Evolutionary conservation across 139 green algal genomes (phyloP).

Genomic region (Picochlorum sp.): DNA sequence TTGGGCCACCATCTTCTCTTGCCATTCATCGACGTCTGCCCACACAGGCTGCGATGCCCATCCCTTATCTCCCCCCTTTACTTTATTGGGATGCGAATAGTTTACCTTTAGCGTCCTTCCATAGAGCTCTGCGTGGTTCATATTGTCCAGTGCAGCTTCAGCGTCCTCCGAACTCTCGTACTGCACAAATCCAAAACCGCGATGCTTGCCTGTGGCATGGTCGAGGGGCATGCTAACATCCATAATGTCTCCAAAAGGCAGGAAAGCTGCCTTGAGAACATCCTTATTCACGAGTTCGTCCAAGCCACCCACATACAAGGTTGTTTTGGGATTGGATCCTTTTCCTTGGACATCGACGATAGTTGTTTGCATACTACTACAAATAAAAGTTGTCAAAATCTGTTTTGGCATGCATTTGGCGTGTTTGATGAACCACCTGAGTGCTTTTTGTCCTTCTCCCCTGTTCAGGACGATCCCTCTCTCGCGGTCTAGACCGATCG

Average conservation of each 20-base stretch:
- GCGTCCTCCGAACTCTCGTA: constrained; percentile 86
- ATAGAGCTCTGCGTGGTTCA: constrained; percentile 83
- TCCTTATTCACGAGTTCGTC: constrained; percentile 84
- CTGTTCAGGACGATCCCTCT: no score
- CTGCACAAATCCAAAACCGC: constrained; percentile 94
- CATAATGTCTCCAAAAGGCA: constrained; percentile 96
- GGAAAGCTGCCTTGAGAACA: constrained; percentile 84
- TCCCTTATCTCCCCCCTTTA: constrained; percentile 86
- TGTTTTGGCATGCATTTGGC: no score
- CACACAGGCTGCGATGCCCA: constrained; percentile 60
- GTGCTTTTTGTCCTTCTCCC: no score
- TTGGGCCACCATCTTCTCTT: constrained; percentile 18
- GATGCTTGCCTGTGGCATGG: constrained; percentile 69
- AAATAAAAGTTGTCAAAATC: background rate
- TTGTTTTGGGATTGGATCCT: constrained; percentile 79
- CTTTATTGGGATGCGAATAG: constrained; percentile 84
- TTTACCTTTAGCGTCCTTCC: constrained; percentile 73
- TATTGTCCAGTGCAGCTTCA: constrained; percentile 90
- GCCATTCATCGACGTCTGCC: constrained; percentile 59
- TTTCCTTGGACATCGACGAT: constrained; percentile 51
- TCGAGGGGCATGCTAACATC: constrained; percentile 92
- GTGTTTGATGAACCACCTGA: no score
- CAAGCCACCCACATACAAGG: constrained; percentile 86
- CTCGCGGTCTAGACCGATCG: no score
- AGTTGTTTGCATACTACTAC: constrained; percentile 38